phyloP scores from a whole-genome alignment of 768 basidiomycete species.

The Amanita exitialis region DNA sequence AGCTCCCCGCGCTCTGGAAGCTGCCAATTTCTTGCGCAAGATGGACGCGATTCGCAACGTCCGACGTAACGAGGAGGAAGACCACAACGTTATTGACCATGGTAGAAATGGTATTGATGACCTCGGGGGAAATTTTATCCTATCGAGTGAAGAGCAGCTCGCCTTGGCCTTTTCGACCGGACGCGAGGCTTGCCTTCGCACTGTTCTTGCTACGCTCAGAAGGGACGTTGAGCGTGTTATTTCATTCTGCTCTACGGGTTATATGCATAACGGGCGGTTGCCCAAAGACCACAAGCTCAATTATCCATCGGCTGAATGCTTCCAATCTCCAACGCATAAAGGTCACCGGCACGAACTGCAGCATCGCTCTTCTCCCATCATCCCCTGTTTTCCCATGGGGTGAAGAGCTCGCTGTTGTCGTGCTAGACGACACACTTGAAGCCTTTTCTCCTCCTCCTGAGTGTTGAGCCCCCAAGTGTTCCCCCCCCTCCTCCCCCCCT shows the following conservation, averaged over 20 bases:
- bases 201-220: conserved; percentile 43
- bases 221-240: conserved; percentile 32
- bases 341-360: too few species aligned
- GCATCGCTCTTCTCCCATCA: too few species aligned
- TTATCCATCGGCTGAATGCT: too few species aligned
- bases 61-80: conserved; percentile 2
- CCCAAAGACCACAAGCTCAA: too few species aligned
- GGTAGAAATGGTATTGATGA: conserved; percentile 13
- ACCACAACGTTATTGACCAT: conserved; percentile 2
- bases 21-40: conserved; percentile 76
- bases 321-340: too few species aligned
- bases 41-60: conserved; percentile 54
- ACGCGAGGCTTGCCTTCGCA: conserved; percentile 46
- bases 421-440: too few species aligned
- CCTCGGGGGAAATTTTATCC: conserved; percentile 15
- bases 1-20: conserved; percentile 84
- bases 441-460: too few species aligned
- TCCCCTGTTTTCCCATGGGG: too few species aligned
- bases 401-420: too few species aligned
- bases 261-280: too few species aligned
- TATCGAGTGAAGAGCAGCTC: conserved; percentile 61
- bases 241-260: neutral
- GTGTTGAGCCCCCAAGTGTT: too few species aligned
- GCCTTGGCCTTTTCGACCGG: conserved; percentile 78
- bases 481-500: too few species aligned